phyloP scores from a whole-genome alignment of 2,329 filamentous ascomycete genomes.

The Mariannaea sp. region DNA sequence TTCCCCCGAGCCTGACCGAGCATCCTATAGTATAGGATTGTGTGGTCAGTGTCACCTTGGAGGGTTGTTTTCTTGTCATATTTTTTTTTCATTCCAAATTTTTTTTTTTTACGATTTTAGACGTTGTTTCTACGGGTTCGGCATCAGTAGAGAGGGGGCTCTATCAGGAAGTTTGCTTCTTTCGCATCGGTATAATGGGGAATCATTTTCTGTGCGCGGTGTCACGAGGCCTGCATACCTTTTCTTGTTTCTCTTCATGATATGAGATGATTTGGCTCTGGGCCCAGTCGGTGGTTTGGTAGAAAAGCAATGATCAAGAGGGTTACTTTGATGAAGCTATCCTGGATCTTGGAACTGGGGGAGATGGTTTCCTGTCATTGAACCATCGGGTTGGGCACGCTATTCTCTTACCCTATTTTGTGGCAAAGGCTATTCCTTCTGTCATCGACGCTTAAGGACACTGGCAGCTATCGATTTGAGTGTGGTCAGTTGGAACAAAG shows the following conservation, averaged over 20 bases:
- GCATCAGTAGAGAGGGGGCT: constrained; percentile 29
- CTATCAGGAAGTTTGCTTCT: constrained; percentile 26
- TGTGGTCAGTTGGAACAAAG: constrained; percentile 9
- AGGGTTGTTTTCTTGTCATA: constrained; percentile 24
- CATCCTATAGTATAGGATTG: not conserved
- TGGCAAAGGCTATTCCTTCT: constrained; percentile 20
- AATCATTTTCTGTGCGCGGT: constrained; percentile 25
- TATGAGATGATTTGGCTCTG: constrained; percentile 30
- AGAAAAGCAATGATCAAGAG: constrained; percentile 5
- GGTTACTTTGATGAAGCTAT: constrained; percentile 1
- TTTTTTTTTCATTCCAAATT: constrained; percentile 11
- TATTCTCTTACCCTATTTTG: not conserved
- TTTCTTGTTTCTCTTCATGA: constrained; percentile 31
- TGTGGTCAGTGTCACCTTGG: not conserved
- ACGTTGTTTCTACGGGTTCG: constrained; percentile 23
- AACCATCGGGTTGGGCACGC: not conserved
- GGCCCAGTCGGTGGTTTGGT: constrained; percentile 5
- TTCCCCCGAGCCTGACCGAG: constrained; percentile 10
- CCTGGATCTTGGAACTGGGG: not conserved
- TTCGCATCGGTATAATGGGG: constrained; percentile 35
- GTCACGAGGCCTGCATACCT: constrained; percentile 21
- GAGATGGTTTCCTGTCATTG: not conserved
- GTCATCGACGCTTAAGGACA: constrained; percentile 4
- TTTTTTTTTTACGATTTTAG: constrained; percentile 30
- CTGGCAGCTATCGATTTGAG: constrained; percentile 14